These are phyloP conservation scores for Hypoxylon perforatum DNA, from an alignment of 495 filamentous ascomycete species.

Conservation along the genomic window DNA sequence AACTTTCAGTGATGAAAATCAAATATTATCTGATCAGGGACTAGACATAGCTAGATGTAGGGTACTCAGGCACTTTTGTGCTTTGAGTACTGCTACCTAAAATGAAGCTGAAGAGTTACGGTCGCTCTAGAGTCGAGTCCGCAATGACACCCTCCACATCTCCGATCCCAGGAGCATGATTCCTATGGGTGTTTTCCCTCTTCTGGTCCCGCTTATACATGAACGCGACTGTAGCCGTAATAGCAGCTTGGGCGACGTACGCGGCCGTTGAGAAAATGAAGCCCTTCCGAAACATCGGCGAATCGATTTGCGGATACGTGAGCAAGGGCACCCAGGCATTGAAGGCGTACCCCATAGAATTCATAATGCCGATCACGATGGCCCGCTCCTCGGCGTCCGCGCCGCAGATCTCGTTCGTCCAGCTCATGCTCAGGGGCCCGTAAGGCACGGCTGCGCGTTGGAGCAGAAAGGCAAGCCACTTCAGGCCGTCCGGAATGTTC, in stretches of 20 bases:
- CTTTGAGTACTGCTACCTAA: too few relatives aligned
- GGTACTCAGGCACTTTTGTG: too few relatives aligned
- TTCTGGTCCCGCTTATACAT: conserved; percentile 43
- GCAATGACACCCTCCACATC: conserved; percentile 30
- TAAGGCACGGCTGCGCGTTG: conserved; percentile 37
- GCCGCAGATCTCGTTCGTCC: conserved; percentile 62
- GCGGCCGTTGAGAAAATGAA: conserved; percentile 45
- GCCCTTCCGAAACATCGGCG: conserved; percentile 53
- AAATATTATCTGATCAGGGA: too few relatives aligned
- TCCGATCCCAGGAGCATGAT: conserved; percentile 4
- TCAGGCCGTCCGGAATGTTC: conserved; percentile 60
- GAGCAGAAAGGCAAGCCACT: conserved; percentile 62
- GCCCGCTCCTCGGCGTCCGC: conserved; percentile 61
- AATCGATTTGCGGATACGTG: conserved; percentile 55
- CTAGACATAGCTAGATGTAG: too few relatives aligned
- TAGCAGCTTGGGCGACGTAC: conserved; percentile 43
- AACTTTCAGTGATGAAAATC: too few relatives aligned
- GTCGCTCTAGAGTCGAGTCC: conserved; percentile 3
- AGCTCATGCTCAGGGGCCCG: conserved; percentile 53
- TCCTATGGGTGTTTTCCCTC: conserved; percentile 12
- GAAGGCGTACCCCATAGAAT: conserved; percentile 62
- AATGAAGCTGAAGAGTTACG: background rate
- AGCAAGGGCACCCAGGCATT: conserved; percentile 57
- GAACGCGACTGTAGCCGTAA: conserved; percentile 41
- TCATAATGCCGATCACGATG: conserved; percentile 62